phyloP scores from a whole-genome alignment of 2,329 filamentous ascomycete genomes.

The Pyrenophora tritici-repentis region DNA sequence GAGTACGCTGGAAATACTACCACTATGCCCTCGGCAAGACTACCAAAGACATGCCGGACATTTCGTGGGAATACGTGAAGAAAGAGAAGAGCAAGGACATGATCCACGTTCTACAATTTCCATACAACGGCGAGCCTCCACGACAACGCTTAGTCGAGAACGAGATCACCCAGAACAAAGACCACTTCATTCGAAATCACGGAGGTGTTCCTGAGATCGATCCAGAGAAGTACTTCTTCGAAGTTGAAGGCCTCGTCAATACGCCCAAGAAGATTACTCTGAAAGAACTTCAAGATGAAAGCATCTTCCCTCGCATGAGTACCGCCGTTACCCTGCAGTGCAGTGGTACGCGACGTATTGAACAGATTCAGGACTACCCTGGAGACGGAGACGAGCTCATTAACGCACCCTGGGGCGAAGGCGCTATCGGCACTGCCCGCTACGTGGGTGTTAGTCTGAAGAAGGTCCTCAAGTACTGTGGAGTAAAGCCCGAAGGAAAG shows the following conservation, averaged over 20 bases:
- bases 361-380: constrained; percentile 68
- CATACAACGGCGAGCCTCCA: constrained; percentile 55
- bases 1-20: constrained; percentile 54
- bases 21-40: constrained; percentile 51
- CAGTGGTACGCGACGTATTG: constrained; percentile 69
- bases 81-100: constrained; percentile 54
- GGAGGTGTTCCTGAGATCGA: constrained; percentile 72
- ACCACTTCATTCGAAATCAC: constrained; percentile 74
- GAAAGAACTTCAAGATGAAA: constrained; percentile 64
- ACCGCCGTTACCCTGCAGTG: constrained; percentile 69
- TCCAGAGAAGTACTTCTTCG: constrained; percentile 58
- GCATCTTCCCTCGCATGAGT: constrained; percentile 62
- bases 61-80: constrained; percentile 55
- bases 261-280: constrained; percentile 62
- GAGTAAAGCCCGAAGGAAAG: constrained; percentile 59
- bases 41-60: constrained; percentile 57
- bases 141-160: constrained; percentile 60
- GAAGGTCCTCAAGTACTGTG: constrained; percentile 72
- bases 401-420: constrained; percentile 52
- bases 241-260: constrained; percentile 65
- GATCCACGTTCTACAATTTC: constrained; percentile 55
- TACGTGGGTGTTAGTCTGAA: constrained; percentile 70
- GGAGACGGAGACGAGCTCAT: constrained; percentile 68
- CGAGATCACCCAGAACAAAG: constrained; percentile 64
- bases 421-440: constrained; percentile 68